Base-by-base conservation (phyloP, 176 grass and related monocot genomes). In the Triticum urartu region DNA sequence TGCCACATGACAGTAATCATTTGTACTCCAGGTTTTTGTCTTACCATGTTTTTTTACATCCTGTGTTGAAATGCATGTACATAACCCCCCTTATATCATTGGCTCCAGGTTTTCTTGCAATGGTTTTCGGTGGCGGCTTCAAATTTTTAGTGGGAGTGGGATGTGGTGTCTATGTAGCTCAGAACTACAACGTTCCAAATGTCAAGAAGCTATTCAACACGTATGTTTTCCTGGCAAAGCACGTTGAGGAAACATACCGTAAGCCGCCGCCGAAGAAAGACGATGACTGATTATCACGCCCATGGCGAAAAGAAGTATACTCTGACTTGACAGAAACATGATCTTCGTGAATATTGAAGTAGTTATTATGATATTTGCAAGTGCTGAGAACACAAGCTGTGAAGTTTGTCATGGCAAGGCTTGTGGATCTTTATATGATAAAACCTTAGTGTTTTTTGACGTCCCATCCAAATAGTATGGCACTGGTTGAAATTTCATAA, bases 51-150 rank as follows among this genome's bases (percentile, higher is more conserved):
- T 47, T 39, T 79, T 81, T 48, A 30, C 17, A 40, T 47, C 62
- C 62, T 48, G 3, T 8, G 18, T 64, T 2, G 9, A 42, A 75
- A 21, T 84, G 20, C 20, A 24, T 75, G 25, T 64, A 9, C 58
- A 34, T 84, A 24, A 84, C 26, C 12, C 11, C 45, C 45, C 20
- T 6, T 75, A 10, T 22, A 47, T 84, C 11, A 45, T 63, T 9
- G 45, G 17, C 32, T 26, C 28, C 82, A 84, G 71, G 66, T 79
- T 78, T 78, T 71, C 32, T 47, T 8, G n/a, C 45, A 9, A 96
- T 93, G 94, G 91, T 93, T 75, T 87, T 96, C 89, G 90, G 36
- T 25, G 73, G 94, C 87, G 74, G 91, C 89, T 92, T 96, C 84
- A 66, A 82, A 17, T 91, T 93, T 28, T 68, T 93, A 60, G 34